phyloP scores from a whole-genome alignment of 2,329 filamentous ascomycete species.

The Diaporthe nobilis region DNA sequence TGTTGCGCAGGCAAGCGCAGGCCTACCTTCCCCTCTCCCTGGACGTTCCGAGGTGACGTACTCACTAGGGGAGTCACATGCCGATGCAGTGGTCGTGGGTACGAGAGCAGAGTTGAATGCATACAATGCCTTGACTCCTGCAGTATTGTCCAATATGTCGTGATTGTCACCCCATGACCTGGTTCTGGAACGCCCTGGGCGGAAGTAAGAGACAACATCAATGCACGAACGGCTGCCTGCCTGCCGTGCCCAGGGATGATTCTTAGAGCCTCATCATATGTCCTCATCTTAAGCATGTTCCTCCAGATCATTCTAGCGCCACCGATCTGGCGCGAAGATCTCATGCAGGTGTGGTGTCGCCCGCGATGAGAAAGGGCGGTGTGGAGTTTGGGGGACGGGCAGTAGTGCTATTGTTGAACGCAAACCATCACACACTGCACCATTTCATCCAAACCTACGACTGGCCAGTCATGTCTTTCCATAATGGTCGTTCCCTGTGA shows the following conservation, averaged over 20 bases:
- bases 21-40: neutral
- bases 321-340: conserved; percentile 24
- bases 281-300: conserved; percentile 3
- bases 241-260: conserved; percentile 7
- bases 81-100: neutral
- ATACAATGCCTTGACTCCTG: neutral
- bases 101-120: neutral
- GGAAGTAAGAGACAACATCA: conserved; percentile 1
- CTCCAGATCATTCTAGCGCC: conserved; percentile 24
- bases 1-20: neutral
- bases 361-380: conserved; percentile 33
- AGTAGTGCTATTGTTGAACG: conserved; percentile 29
- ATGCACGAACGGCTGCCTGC: neutral
- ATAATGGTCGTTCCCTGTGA: neutral
- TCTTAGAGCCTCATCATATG: conserved; percentile 20
- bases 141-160: neutral
- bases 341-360: conserved; percentile 13
- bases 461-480: conserved; percentile 3
- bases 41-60: neutral
- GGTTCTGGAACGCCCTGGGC: conserved; percentile 46
- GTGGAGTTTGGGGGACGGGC: conserved; percentile 16
- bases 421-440: conserved; percentile 5
- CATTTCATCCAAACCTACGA: neutral
- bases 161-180: neutral
- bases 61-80: neutral